Evolutionary conservation across 768 basidiomycete genomes (phyloP), one percentile per base, ranked within the genome.

Genomic region (Rhodotorula babjevae): DNA sequence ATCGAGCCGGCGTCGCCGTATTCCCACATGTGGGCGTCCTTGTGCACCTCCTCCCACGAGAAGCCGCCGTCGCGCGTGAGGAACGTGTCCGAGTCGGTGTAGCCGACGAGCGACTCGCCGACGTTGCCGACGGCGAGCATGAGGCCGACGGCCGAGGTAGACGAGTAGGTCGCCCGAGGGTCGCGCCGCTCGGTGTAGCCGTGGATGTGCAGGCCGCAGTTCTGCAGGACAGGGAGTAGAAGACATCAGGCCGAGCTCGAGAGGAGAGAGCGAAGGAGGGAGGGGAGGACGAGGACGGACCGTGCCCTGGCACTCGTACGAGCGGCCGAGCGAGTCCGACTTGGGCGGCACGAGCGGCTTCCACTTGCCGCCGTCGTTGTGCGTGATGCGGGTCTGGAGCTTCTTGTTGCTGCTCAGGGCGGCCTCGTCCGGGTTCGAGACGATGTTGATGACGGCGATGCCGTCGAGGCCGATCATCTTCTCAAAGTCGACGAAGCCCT

Each of bases 11-110:
- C 95, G 82, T 98, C 96, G 42, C 95, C 95, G 77, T 95, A 98
- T 80, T 94, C 93, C 93, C 92, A 99, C 52, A 97, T 84, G 79
- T 98, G 90, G 0, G 96, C 95, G 76, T 95, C 94, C 80, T 99
- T 99, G 84, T 93, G 93, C 0, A 99, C 89, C 82, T 99, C 96
- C 80, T 96, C 88, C 96, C 96, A 99, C 0, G 91, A 93, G 82
- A 96, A 96, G 16, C 96, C 96, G 4, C 88, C 96, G 77, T 99
- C 92, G 9, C 96, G 91, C 67, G 91, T 92, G 55, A 98, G 85
- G 88, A 96, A 98, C 4, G 93, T 96, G 80, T 98, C 95, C 71
- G 89, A 88, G 44, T 97, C 90, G 8, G 84, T 85, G 82, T 99
- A 99, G 0, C 87, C 83, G 0, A 86, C 87, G 3, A 99, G 86